Conservation (phyloP, 495 filamentous ascomycete genomes). For the Hypoxylon lenormandii region DNA sequence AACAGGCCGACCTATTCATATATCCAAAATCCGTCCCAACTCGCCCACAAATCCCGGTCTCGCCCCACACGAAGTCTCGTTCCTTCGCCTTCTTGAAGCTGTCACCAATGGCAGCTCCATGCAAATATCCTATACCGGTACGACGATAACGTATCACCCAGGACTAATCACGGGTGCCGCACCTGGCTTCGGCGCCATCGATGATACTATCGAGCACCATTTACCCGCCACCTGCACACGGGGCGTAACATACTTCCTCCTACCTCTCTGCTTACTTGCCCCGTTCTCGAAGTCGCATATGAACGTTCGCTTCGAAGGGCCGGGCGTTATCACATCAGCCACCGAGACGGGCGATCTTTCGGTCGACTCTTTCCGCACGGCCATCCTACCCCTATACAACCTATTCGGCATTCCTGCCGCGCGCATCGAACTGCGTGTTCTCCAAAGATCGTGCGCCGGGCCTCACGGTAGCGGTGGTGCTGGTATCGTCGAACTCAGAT, state of each 20-base stretch:
- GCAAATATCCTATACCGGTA: slow-evolving; percentile 95
- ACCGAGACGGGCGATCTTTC: slow-evolving; percentile 84
- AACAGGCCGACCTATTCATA: slow-evolving; percentile 86
- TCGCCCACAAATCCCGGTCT: slow-evolving; percentile 88
- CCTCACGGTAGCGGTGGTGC: slow-evolving; percentile 78
- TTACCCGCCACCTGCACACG: slow-evolving; percentile 78
- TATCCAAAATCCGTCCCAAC: slow-evolving; percentile 89
- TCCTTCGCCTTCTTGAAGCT: slow-evolving; percentile 91
- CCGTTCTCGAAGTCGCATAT: slow-evolving; percentile 91
- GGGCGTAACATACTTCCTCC: slow-evolving; percentile 90
- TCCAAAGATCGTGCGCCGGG: slow-evolving; percentile 80
- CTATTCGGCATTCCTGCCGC: slow-evolving; percentile 84
- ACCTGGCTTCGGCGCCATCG: slow-evolving; percentile 72
- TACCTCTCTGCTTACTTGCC: slow-evolving; percentile 88
- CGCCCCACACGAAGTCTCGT: slow-evolving; percentile 89
- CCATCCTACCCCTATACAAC: slow-evolving; percentile 87
- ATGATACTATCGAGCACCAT: slow-evolving; percentile 80
- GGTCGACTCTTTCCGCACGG: slow-evolving; percentile 91
- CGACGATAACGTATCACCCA: slow-evolving; percentile 87
- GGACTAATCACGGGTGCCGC: slow-evolving; percentile 88
- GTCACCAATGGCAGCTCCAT: slow-evolving; percentile 95
- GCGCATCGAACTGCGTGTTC: slow-evolving; percentile 86
- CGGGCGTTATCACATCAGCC: slow-evolving; percentile 91
- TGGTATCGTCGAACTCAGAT: slow-evolving; percentile 91
- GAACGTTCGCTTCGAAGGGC: slow-evolving; percentile 86